Evolutionary conservation across 139 green algal species (phyloP).

Genomic region (Ostreobium quekettii): DNA sequence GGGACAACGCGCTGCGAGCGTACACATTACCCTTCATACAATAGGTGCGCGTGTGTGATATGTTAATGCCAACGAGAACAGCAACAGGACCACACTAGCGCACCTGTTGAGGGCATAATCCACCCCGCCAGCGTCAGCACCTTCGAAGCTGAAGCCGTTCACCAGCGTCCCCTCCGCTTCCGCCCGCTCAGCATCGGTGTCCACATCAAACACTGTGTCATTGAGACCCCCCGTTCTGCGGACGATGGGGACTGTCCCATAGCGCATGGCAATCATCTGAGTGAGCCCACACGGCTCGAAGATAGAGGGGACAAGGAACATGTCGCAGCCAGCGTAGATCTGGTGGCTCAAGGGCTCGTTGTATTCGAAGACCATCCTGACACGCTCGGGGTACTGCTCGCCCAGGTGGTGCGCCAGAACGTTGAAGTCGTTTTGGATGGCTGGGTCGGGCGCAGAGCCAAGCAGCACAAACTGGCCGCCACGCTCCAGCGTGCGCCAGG

Average conservation of each 20-base stretch:
- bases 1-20: no score
- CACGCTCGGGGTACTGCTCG: constrained; percentile 65
- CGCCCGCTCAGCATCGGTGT: constrained; percentile 65
- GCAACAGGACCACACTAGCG: neutral
- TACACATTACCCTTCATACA: constrained; percentile 31
- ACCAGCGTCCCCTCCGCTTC: constrained; percentile 33
- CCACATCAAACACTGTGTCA: constrained; percentile 83
- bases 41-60: neutral
- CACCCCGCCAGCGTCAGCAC: constrained; percentile 70
- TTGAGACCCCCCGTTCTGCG: constrained; percentile 80
- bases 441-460: constrained; percentile 76
- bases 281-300: constrained; percentile 89
- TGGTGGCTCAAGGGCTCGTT: constrained; percentile 91
- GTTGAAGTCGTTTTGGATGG: constrained; percentile 75
- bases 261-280: constrained; percentile 88
- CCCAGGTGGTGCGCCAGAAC: constrained; percentile 53
- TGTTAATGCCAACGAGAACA: no score
- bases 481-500: constrained; percentile 73
- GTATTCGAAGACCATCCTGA: constrained; percentile 72
- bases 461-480: constrained; percentile 96
- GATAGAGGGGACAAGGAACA: constrained; percentile 94
- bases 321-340: constrained; percentile 84
- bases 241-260: constrained; percentile 80
- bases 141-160: constrained; percentile 90
- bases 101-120: constrained; percentile 89